Base-by-base conservation (phyloP, 495 filamentous ascomycete genomes). In the Penicillium robsamsonii region DNA sequence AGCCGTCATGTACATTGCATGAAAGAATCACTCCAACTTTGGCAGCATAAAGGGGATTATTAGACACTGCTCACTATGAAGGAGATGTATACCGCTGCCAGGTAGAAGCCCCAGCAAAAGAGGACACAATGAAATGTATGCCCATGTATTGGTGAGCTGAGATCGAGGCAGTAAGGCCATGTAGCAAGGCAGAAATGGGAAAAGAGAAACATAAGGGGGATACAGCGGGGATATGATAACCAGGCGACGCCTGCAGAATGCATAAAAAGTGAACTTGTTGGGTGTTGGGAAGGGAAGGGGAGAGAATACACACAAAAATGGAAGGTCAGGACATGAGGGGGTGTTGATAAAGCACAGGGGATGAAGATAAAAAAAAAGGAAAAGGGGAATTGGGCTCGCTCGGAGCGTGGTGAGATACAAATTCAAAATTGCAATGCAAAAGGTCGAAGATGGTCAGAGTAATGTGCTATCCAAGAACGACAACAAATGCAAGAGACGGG, bases 181-280 rank as follows among this genome's bases (percentile, higher is more conserved):
- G 43, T 56, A 66, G 63, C 59, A 55, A 58, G 56, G 53, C 50
- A 59, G 46, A 60, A 50, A 47, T 49, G 58, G 53, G 57, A 58
- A 57, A 64, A 61, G 59, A 61, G 58, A 71, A 61, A 60, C 54
- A 64, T 47, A 50, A 53, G 58, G 60, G 50, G 46, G 53, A 56
- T 57, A 57, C 41, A 69, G 66, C 61, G 64, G 58, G 64, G 67
- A 69, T 66, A 75, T 68, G 62, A 73, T 61, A 70, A 71, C 55
- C 62, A 70, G 75, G 64, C 67, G 70, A 77, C 72, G 73, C 76
- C 76, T 72, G 73, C 72, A 64, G 70, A 69, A 79, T 80, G 75
- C 76, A 79, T 61, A 30, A 42, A 62, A 67, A 67, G 63, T 61
- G 57, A 56, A 64, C 60, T 67, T 60, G 63, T 61, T 62, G 58